These are phyloP conservation scores for Syncephalastrum sp. DNA, from an alignment of 371 early-diverging fungal species.

Conservation along the genomic window DNA sequence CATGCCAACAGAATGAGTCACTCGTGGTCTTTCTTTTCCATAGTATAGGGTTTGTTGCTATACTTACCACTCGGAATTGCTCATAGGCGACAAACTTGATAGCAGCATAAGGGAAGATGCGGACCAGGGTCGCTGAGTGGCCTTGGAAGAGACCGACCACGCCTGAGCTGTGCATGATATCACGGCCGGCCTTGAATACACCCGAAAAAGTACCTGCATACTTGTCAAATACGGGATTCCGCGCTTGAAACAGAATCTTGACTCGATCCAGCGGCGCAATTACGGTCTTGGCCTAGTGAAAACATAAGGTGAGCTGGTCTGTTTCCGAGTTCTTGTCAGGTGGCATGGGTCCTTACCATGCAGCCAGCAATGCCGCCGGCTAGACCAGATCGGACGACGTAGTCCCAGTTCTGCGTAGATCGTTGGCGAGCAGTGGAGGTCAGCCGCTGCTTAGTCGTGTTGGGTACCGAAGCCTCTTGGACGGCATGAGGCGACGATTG, in stretches of 20 bases:
- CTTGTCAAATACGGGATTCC: constrained; percentile 81
- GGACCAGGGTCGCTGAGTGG: constrained; percentile 87
- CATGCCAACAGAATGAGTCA: background rate
- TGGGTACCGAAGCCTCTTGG: too few species aligned
- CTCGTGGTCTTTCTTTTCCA: background rate
- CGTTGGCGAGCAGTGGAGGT: too few species aligned
- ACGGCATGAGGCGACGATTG: too few species aligned
- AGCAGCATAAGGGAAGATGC: constrained; percentile 96
- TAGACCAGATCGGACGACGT: constrained; percentile 47
- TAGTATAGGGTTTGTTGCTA: background rate
- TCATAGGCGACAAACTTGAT: constrained; percentile 96
- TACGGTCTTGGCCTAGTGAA: constrained; percentile 80
- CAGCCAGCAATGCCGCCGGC: constrained; percentile 58
- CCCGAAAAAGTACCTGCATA: constrained; percentile 88
- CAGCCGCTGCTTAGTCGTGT: too few species aligned
- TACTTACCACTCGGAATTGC: constrained; percentile 72
- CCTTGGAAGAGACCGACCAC: constrained; percentile 90
- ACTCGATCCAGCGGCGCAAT: constrained; percentile 97
- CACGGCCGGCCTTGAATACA: constrained; percentile 75
- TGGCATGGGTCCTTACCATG: constrained; percentile 29
- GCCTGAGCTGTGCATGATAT: constrained; percentile 74
- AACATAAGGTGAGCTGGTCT: background rate
- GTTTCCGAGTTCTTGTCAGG: background rate
- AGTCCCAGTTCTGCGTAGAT: constrained; percentile 39
- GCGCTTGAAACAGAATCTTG: constrained; percentile 96